These are phyloP conservation scores for Alternaria triticimaculans DNA, from an alignment of 2,329 filamentous ascomycete species.

Conservation along the genomic window DNA sequence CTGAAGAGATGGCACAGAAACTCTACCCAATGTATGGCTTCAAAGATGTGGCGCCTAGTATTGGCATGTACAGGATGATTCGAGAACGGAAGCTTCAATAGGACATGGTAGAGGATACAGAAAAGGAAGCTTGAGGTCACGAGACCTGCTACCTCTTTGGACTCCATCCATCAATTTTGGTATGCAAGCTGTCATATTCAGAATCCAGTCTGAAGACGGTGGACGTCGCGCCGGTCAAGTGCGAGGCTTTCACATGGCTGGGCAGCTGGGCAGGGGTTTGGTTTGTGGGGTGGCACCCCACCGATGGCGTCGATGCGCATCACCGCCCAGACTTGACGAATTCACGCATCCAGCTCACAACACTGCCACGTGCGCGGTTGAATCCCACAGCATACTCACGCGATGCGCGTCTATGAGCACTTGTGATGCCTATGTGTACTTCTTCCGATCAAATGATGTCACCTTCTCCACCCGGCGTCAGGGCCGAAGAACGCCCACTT, in stretches of 20 bases:
- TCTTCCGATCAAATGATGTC: background rate
- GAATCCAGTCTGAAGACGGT: background rate
- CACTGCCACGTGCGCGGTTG: background rate
- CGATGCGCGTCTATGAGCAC: background rate
- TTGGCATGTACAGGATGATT: slow-evolving; percentile 41
- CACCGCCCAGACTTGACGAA: slow-evolving; percentile 6
- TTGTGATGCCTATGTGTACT: background rate
- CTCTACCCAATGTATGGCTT: slow-evolving; percentile 59
- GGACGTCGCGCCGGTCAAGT: background rate
- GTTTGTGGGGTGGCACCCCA: slow-evolving; percentile 4
- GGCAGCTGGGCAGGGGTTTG: background rate
- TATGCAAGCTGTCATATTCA: background rate
- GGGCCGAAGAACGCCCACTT: slow-evolving; percentile 2
- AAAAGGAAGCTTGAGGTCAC: background rate
- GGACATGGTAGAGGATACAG: background rate
- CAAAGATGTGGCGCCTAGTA: slow-evolving; percentile 44
- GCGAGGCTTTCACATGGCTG: background rate
- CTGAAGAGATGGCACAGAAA: slow-evolving; percentile 54
- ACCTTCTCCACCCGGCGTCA: background rate
- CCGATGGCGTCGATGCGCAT: slow-evolving; percentile 6
- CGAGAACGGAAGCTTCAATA: slow-evolving; percentile 22
- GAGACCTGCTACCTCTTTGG: background rate
- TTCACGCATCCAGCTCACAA: slow-evolving; percentile 3
- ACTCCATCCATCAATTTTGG: background rate
- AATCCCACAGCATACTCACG: background rate